Evolutionary conservation across 768 basidiomycete species (phyloP).

Genomic region (Mycena haematopus): DNA sequence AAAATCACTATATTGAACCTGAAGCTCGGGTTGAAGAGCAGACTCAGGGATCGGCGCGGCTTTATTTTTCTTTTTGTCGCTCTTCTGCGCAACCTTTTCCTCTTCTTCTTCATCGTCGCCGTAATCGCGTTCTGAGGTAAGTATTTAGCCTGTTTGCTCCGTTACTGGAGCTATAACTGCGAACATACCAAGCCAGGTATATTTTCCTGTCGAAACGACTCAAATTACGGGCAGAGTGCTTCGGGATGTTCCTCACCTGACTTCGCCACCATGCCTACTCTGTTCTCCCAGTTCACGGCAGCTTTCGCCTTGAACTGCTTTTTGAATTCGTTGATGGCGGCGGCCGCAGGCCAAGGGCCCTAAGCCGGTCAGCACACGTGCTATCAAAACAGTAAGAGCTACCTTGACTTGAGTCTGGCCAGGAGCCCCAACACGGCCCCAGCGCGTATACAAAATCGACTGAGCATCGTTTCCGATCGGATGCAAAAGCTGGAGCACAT

Average conservation of each 20-base stretch:
- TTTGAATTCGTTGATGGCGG: slow-evolving; percentile 59
- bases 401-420: slow-evolving; percentile 60
- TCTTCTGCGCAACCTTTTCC: slow-evolving; percentile 29
- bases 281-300: slow-evolving; percentile 53
- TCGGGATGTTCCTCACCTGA: slow-evolving; percentile 42
- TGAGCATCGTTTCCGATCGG: slow-evolving; percentile 45
- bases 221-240: slow-evolving; percentile 6
- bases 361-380: slow-evolving; percentile 29
- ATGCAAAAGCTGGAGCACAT: slow-evolving; percentile 64
- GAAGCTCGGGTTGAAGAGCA: slow-evolving; percentile 49
- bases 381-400: neutral
- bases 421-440: slow-evolving; percentile 68
- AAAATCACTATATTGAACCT: slow-evolving; percentile 39
- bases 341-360: slow-evolving; percentile 52
- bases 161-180: neutral
- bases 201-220: slow-evolving; percentile 53
- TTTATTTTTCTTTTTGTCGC: slow-evolving; percentile 30
- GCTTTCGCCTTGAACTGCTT: slow-evolving; percentile 67
- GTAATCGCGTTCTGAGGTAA: slow-evolving; percentile 53
- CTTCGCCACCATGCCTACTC: slow-evolving; percentile 58
- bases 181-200: slow-evolving; percentile 59
- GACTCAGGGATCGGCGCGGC: slow-evolving; percentile 52
- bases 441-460: slow-evolving; percentile 56
- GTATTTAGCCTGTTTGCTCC: slow-evolving; percentile 1
- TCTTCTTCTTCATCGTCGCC: slow-evolving; percentile 56